A percentile compares a stretch with the other conserved stretches of the same genome.
These are phyloP conservation scores for Fusarium goolgardi DNA, from an alignment of 2,329 filamentous ascomycete genomes.

Conservation along the genomic window DNA sequence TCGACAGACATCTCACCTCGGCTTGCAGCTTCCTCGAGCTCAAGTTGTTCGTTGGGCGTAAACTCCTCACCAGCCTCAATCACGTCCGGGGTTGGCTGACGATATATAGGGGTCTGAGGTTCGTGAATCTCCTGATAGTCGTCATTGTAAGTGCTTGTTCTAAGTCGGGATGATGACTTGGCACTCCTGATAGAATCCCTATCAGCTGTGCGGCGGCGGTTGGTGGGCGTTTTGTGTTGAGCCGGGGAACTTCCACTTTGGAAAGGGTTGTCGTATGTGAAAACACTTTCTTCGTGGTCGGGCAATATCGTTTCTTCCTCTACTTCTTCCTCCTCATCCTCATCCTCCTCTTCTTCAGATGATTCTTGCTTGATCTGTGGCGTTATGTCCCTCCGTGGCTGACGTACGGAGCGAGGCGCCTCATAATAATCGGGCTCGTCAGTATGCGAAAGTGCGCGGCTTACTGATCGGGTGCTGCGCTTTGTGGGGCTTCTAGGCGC, in stretches of 20 bases:
- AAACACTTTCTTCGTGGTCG: slow-evolving; percentile 70
- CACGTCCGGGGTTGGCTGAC: slow-evolving; percentile 51
- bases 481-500: slow-evolving; percentile 63
- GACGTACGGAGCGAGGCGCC: slow-evolving; percentile 58
- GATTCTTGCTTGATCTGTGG: slow-evolving; percentile 67
- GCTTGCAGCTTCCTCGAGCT: slow-evolving; percentile 75
- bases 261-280: slow-evolving; percentile 92
- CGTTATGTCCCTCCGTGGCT: slow-evolving; percentile 63
- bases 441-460: slow-evolving; percentile 64
- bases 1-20: slow-evolving; percentile 61
- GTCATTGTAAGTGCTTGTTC: slow-evolving; percentile 53
- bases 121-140: slow-evolving; percentile 53
- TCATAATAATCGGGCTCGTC: slow-evolving; percentile 60
- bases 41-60: slow-evolving; percentile 88
- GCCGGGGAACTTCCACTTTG: slow-evolving; percentile 81
- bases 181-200: slow-evolving; percentile 57
- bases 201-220: slow-evolving; percentile 62
- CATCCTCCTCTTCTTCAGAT: slow-evolving; percentile 57
- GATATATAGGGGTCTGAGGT: slow-evolving; percentile 38
- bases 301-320: slow-evolving; percentile 45
- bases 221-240: slow-evolving; percentile 59
- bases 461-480: slow-evolving; percentile 65
- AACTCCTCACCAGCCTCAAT: slow-evolving; percentile 89
- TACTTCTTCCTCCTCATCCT: slow-evolving; percentile 34
- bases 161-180: slow-evolving; percentile 57